phyloP scores from a whole-genome alignment of 257 asterid genomes.

The Solanum pimpinellifolium region DNA sequence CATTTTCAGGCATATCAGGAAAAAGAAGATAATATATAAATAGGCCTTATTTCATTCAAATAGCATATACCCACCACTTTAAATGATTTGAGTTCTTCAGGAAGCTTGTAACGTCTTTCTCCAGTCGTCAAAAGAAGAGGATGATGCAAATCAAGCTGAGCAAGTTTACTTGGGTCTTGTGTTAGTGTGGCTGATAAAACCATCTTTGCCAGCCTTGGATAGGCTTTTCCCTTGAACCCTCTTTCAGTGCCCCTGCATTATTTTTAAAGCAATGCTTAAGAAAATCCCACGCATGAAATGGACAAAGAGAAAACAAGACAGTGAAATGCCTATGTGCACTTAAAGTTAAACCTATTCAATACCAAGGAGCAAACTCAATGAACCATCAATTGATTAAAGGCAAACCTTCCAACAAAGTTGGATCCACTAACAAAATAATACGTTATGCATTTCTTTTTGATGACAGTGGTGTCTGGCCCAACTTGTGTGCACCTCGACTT shows the following conservation, averaged over 20 bases:
- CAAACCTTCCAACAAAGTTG: background rate
- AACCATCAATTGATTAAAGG: background rate
- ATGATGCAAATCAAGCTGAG: conserved; percentile 79
- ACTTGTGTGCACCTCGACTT: background rate
- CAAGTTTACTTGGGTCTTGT: conserved; percentile 91
- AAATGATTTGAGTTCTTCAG: conserved; percentile 61
- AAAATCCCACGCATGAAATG: background rate
- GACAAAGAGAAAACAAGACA: background rate
- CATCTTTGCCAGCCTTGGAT: conserved; percentile 80
- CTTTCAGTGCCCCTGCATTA: conserved; percentile 67
- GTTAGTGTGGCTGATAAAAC: conserved; percentile 89
- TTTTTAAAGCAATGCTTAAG: background rate
- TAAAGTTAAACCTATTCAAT: background rate
- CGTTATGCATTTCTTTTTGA: background rate
- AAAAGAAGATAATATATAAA: background rate
- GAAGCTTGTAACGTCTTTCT: conserved; percentile 62
- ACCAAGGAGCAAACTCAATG: background rate
- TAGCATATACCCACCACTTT: conserved; percentile 50
- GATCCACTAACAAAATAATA: background rate
- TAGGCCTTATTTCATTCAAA: background rate
- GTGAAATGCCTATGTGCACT: background rate
- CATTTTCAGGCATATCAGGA: background rate
- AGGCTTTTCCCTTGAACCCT: conserved; percentile 61
- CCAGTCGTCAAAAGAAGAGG: conserved; percentile 80
- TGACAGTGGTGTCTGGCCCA: background rate